Evolutionary conservation across 768 basidiomycete species (phyloP).

Genomic region (Lactarius tabidus): DNA sequence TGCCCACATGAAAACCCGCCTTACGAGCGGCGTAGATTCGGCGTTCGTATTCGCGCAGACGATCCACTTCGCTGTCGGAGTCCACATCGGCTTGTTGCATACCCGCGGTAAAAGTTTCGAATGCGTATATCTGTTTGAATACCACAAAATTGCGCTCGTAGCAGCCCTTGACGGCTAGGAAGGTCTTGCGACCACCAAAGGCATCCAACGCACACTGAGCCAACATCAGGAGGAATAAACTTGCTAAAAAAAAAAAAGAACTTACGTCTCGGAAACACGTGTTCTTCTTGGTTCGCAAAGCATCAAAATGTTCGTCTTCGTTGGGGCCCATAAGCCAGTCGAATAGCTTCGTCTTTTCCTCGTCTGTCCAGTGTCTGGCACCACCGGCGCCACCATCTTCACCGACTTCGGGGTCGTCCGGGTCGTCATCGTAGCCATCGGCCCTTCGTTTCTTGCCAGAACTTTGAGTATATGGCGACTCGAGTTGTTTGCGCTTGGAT

Average conservation of each 20-base stretch:
- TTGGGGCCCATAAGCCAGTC: constrained; percentile 70
- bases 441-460: constrained; percentile 24
- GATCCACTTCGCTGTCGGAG: constrained; percentile 53
- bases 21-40: constrained; percentile 62
- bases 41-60: constrained; percentile 69
- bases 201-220: constrained; percentile 64
- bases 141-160: constrained; percentile 83
- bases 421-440: constrained; percentile 24
- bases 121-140: constrained; percentile 77
- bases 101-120: constrained; percentile 51
- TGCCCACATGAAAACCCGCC: constrained; percentile 65
- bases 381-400: constrained; percentile 37
- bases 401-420: constrained; percentile 26
- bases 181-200: constrained; percentile 74
- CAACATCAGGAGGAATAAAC: neutral
- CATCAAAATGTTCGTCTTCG: constrained; percentile 75
- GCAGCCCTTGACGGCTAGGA: constrained; percentile 79
- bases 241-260: neutral
- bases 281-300: constrained; percentile 75
- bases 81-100: constrained; percentile 38
- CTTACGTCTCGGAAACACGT: constrained; percentile 74
- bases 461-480: constrained; percentile 15
- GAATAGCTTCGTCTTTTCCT: constrained; percentile 75
- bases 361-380: constrained; percentile 83
- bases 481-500: constrained; percentile 26